Evolutionary conservation across 2,329 filamentous ascomycete species (phyloP).

Genomic region (Aspergillus sp.): DNA sequence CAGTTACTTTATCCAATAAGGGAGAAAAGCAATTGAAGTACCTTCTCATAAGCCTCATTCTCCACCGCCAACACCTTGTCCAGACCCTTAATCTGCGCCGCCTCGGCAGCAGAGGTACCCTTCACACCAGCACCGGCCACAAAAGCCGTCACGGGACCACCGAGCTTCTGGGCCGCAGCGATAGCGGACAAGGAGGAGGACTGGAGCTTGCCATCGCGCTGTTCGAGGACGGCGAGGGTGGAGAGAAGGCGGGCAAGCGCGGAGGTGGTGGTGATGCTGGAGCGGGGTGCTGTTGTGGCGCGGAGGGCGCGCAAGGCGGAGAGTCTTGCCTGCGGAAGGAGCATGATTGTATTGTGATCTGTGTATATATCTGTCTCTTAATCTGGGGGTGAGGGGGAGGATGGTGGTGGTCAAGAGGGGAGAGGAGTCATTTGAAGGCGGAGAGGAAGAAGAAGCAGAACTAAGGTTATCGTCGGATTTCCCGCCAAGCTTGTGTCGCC

Average conservation of each 20-base stretch:
- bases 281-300: constrained; percentile 42
- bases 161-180: constrained; percentile 81
- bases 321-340: constrained; percentile 37
- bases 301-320: constrained; percentile 47
- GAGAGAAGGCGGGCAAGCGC: constrained; percentile 72
- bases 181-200: constrained; percentile 79
- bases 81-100: constrained; percentile 83
- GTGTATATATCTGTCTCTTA: background rate
- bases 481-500: background rate
- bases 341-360: constrained; percentile 24
- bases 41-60: constrained; percentile 89
- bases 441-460: constrained; percentile 19
- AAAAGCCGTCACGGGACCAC: constrained; percentile 82
- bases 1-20: background rate
- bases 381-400: background rate
- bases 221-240: constrained; percentile 88
- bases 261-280: constrained; percentile 52
- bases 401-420: background rate
- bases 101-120: constrained; percentile 71
- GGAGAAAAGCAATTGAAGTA: constrained; percentile 36
- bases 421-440: constrained; percentile 1
- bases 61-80: constrained; percentile 91
- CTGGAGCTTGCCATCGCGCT: constrained; percentile 85
- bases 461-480: constrained; percentile 7
- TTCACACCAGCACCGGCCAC: constrained; percentile 80